These are phyloP conservation scores for Xylariales sp. DNA, from an alignment of 2,329 filamentous ascomycete genomes.

Conservation along the genomic window DNA sequence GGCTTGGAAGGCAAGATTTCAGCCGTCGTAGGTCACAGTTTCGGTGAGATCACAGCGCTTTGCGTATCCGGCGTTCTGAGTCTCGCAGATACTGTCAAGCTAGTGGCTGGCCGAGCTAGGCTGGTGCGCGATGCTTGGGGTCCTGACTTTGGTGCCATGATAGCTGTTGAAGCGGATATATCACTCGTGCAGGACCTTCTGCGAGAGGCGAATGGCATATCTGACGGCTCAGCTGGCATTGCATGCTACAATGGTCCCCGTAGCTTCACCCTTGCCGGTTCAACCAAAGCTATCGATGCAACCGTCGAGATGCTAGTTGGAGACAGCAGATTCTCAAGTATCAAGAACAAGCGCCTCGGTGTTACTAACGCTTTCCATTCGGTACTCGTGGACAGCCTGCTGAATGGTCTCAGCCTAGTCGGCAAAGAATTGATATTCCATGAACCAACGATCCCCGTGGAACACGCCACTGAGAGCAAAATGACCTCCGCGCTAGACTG, in stretches of 20 bases:
- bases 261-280: conserved; percentile 27
- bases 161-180: conserved; percentile 30
- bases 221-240: conserved; percentile 22
- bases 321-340: conserved; percentile 9
- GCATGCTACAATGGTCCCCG: conserved; percentile 40
- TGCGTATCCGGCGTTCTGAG: conserved; percentile 28
- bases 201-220: conserved; percentile 4
- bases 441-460: conserved; percentile 18
- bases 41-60: conserved; percentile 37
- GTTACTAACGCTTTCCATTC: conserved; percentile 22
- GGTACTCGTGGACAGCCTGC: conserved; percentile 24
- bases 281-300: conserved; percentile 19
- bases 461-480: conserved; percentile 20
- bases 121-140: conserved; percentile 31
- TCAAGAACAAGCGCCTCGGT: conserved; percentile 20
- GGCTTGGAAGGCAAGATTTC: conserved; percentile 29
- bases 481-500: conserved; percentile 4
- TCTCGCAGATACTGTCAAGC: conserved; percentile 13
- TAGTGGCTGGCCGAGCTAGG: conserved; percentile 20
- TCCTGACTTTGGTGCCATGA: conserved; percentile 32
- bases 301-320: conserved; percentile 11
- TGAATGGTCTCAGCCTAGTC: conserved; percentile 19
- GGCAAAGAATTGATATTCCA: conserved; percentile 16
- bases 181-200: conserved; percentile 19
- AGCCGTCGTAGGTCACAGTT: conserved; percentile 34